Evolutionary conservation across 2,329 filamentous ascomycete species (phyloP).

Genomic region (Curvularia hawaiiensis): DNA sequence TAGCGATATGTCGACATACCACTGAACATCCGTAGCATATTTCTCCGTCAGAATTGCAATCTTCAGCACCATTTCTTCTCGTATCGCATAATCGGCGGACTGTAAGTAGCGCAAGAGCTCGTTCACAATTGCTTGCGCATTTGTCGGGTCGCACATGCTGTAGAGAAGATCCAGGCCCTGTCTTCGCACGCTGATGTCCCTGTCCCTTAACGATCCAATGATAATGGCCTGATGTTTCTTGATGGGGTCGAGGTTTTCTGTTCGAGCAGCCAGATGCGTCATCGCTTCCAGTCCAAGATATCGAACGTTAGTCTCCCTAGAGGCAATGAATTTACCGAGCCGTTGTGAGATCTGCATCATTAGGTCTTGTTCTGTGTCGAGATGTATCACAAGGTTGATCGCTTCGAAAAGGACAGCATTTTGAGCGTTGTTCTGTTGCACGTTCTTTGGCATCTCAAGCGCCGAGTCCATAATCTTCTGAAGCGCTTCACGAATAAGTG

Average conservation of each 20-base stretch:
- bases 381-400: slow-evolving; percentile 96
- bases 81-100: slow-evolving; percentile 95
- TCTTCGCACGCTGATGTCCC: slow-evolving; percentile 94
- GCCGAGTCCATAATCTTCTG: slow-evolving; percentile 90
- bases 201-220: slow-evolving; percentile 88
- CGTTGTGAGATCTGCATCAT: slow-evolving; percentile 96
- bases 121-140: slow-evolving; percentile 89
- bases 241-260: slow-evolving; percentile 94
- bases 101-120: slow-evolving; percentile 94
- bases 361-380: slow-evolving; percentile 90
- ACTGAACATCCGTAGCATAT: slow-evolving; percentile 97
- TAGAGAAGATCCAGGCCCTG: slow-evolving; percentile 96
- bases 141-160: slow-evolving; percentile 99
- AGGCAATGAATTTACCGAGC: slow-evolving; percentile 94
- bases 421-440: slow-evolving; percentile 98
- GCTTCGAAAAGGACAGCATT: slow-evolving; percentile 98
- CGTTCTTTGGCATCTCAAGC: slow-evolving; percentile 94
- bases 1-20: slow-evolving; percentile 98
- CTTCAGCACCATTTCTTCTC: slow-evolving; percentile 99
- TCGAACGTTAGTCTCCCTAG: slow-evolving; percentile 93
- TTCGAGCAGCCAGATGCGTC: slow-evolving; percentile 93
- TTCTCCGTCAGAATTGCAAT: slow-evolving; percentile 98
- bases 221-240: slow-evolving; percentile 98
- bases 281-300: slow-evolving; percentile 97
- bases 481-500: slow-evolving; percentile 88